These are phyloP conservation scores for Allium sativum DNA, from an alignment of 106 monocot species.

Conservation along the genomic window DNA sequence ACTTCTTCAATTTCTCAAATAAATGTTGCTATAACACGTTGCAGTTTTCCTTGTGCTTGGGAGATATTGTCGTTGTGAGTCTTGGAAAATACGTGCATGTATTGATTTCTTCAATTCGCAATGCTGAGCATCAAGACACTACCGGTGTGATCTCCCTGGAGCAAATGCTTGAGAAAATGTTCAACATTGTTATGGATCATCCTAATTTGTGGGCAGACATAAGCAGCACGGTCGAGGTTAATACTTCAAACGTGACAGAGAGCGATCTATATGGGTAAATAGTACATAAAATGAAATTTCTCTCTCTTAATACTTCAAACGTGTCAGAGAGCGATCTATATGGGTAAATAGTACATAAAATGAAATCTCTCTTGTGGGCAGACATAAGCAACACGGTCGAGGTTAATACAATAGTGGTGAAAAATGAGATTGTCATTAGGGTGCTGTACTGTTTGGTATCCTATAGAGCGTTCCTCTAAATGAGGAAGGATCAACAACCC, in stretches of 20 bases:
- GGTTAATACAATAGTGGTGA: too few relatives aligned
- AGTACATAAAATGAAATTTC: background rate
- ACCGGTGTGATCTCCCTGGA: conserved; percentile 31
- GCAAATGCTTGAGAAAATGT: conserved; percentile 73
- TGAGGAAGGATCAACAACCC: too few relatives aligned
- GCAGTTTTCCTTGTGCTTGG: conserved; percentile 74
- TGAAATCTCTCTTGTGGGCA: too few relatives aligned
- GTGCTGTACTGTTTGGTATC: too few relatives aligned
- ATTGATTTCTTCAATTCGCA: conserved; percentile 43
- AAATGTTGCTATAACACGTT: background rate
- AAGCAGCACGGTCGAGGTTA: conserved; percentile 67
- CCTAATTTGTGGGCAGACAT: conserved; percentile 66
- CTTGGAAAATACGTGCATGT: conserved; percentile 86
- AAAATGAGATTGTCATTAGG: too few relatives aligned
- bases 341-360: conserved; percentile 23
- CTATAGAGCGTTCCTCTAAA: too few relatives aligned
- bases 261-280: conserved; percentile 52
- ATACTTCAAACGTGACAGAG: conserved; percentile 63
- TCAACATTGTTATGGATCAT: conserved; percentile 84
- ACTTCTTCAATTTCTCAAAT: too few relatives aligned
- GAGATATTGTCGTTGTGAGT: conserved; percentile 68
- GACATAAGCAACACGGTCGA: too few relatives aligned
- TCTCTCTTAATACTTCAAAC: conserved; percentile 15
- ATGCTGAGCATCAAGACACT: conserved; percentile 18
- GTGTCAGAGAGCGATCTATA: conserved; percentile 59